Conservation (phyloP, 371 early-diverging fungal species). For the Paramicrosporidium saccamoebae region DNA sequence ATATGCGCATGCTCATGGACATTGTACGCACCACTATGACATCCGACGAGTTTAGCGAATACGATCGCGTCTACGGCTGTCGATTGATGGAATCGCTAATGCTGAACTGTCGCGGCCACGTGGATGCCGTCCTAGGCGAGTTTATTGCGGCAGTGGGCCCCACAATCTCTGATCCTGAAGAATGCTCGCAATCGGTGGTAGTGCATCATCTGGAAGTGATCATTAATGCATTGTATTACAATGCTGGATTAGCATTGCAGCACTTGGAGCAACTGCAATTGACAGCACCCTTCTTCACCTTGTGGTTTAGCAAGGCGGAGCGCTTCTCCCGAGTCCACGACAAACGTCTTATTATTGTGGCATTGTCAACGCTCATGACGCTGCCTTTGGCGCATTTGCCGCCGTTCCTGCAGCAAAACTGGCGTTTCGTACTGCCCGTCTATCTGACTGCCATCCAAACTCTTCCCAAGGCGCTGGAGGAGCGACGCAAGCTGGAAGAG, state of each 20-base stretch:
- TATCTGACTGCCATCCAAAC: slow-evolving; percentile 28
- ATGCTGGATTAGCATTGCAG: slow-evolving; percentile 25
- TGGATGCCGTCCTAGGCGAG: slow-evolving; percentile 12
- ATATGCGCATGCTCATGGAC: slow-evolving; percentile 22
- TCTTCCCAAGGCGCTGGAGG: slow-evolving; percentile 37
- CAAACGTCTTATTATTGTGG: slow-evolving; percentile 48
- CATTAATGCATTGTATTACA: slow-evolving; percentile 48
- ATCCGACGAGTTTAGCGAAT: slow-evolving; percentile 19
- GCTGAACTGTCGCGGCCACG: slow-evolving; percentile 28
- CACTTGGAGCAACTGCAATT: slow-evolving; percentile 32
- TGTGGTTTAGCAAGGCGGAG: slow-evolving; percentile 31
- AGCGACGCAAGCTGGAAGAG: slow-evolving; percentile 8
- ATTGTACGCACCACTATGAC: slow-evolving; percentile 31
- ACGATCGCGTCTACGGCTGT: slow-evolving; percentile 32
- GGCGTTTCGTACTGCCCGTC: slow-evolving; percentile 26
- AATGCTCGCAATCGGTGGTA: slow-evolving; percentile 15
- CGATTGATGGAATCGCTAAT: slow-evolving; percentile 37
- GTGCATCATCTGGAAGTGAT: slow-evolving; percentile 23
- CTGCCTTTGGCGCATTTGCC: slow-evolving; percentile 32
- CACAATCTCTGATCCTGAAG: slow-evolving; percentile 15
- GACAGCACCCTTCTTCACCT: slow-evolving; percentile 35
- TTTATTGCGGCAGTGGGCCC: slow-evolving; percentile 15
- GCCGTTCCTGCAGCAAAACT: slow-evolving; percentile 18
- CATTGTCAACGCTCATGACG: slow-evolving; percentile 27
- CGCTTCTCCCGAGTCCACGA: slow-evolving; percentile 55